Percentiles rank a stretch among this genome's conserved stretches.
Conservation (phyloP, 192 early-diverging fungal species). For the Chytriomyces confervae region DNA sequence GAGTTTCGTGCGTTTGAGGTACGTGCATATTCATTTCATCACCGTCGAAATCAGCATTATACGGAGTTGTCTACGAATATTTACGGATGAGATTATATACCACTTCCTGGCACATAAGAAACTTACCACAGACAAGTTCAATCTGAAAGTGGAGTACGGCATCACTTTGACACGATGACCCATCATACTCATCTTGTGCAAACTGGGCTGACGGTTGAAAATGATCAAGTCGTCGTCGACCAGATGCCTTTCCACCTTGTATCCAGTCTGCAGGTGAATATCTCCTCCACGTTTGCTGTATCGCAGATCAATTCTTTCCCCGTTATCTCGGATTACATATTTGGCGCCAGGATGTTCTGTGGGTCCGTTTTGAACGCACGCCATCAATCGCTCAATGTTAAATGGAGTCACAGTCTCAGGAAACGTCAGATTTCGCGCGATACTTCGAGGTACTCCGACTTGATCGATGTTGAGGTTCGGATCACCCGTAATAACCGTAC, state of each 20-base stretch:
- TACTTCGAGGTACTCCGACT: conserved; percentile 96
- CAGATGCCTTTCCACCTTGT: conserved; percentile 94
- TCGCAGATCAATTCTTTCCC: conserved; percentile 89
- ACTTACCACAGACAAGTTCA: conserved; percentile 87
- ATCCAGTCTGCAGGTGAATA: conserved; percentile 86
- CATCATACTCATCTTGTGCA: conserved; percentile 99
- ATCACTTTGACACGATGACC: conserved; percentile 95
- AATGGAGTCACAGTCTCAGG: conserved; percentile 97
- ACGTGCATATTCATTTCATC: conserved; percentile 99
- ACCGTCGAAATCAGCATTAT: conserved; percentile 99
- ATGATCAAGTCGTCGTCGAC: conserved; percentile 95
- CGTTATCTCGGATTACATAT: conserved; percentile 93
- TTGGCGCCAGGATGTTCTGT: conserved; percentile 96
- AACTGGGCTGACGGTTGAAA: conserved; percentile 98
- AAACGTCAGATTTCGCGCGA: conserved; percentile 96
- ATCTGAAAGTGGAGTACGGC: conserved; percentile 98
- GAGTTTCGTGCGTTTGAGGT: conserved; percentile 94
- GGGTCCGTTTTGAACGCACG: conserved; percentile 88
- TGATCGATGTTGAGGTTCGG: conserved; percentile 97
- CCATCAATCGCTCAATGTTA: conserved; percentile 90
- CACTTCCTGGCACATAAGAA: background rate
- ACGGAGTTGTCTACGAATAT: conserved; percentile 76
- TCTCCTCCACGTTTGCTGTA: conserved; percentile 86
- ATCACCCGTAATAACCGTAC: conserved; percentile 99
- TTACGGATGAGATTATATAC: background rate